Base-by-base conservation (phyloP, 257 asterid species). In the Solanum appendiculatum region DNA sequence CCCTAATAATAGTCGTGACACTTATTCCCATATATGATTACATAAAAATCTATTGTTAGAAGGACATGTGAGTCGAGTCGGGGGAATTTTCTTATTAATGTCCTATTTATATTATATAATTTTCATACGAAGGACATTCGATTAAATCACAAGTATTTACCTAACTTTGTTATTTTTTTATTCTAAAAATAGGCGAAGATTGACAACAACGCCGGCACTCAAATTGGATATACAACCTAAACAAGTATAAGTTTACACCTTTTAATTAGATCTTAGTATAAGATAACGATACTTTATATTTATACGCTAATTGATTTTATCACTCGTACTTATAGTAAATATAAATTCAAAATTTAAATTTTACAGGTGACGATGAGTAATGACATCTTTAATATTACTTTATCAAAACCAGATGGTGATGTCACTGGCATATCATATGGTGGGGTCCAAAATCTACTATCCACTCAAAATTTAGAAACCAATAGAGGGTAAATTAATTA, bases 361-460 rank as follows among this genome's bases (percentile, higher is more conserved):
- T 39, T 39, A 15, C 89, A 91, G 95, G 91, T 91, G 18, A 89
- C 85, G 46, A 54, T 94, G 89, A 89, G 44, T 51, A 94, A 94
- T 63, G 94, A 91, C 42, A 85, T 94, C 2, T 90, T 89, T 10
- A 92, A 86, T 36, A 70, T 93, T 23, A 90, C 91, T 10, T 77
- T 94, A 69, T 86, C 93, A 0, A 81, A 27, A 82, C 97, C 97
- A 34, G 87, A 44, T 51, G 97, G 97, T 10, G 81, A 64, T 5
- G 89, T 94, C 34, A 58, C 82, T 0, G 68, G 87, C 39, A 74
- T 94, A 69, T 90, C 93, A 37, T 94, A 92, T 63, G 88, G 86
- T 80, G 96, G 94, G 85, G 86, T 93, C 69, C 88, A 81, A 29
- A 94, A 93, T 89, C 75, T 94, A 88, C 91, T 94, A 5, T 83